Percentiles rank a stretch among this genome's conserved stretches.
phyloP scores from a whole-genome alignment of 2,329 filamentous ascomycete species.

The Hypoxylon sp. region DNA sequence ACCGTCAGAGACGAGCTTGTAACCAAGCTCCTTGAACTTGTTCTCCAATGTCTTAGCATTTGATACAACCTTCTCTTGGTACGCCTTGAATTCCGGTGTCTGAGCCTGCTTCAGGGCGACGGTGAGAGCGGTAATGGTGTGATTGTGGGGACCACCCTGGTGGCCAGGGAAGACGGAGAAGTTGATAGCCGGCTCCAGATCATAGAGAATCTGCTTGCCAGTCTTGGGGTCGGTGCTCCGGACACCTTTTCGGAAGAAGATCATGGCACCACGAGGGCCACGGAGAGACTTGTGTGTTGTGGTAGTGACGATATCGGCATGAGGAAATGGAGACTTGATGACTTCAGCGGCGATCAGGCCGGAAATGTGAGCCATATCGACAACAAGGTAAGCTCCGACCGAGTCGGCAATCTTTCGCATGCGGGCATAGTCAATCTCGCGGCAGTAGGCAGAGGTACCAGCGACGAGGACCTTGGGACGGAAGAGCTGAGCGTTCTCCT shows the following conservation, averaged over 20 bases:
- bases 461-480: slow-evolving; percentile 96
- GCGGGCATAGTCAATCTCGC: slow-evolving; percentile 94
- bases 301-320: slow-evolving; percentile 97
- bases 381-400: slow-evolving; percentile 92
- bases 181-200: slow-evolving; percentile 96
- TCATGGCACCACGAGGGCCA: slow-evolving; percentile 98
- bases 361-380: slow-evolving; percentile 99
- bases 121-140: slow-evolving; percentile 97
- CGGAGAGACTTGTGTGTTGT: slow-evolving; percentile 99
- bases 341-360: slow-evolving; percentile 93
- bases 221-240: slow-evolving; percentile 90
- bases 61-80: slow-evolving; percentile 91
- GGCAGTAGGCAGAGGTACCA: slow-evolving; percentile 97
- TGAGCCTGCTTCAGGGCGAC: slow-evolving; percentile 96
- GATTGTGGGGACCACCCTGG: slow-evolving; percentile 98
- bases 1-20: slow-evolving; percentile 94
- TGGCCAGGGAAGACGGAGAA: slow-evolving; percentile 99
- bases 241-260: slow-evolving; percentile 99
- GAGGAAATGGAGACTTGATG: slow-evolving; percentile 90
- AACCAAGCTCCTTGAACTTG: slow-evolving; percentile 86
- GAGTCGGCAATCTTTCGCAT: slow-evolving; percentile 97
- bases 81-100: slow-evolving; percentile 89
- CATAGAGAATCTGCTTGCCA: slow-evolving; percentile 89
- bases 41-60: slow-evolving; percentile 93
- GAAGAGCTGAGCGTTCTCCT: slow-evolving; percentile 91